phyloP scores from a whole-genome alignment of 2,329 filamentous ascomycete species.

The Pseudocercospora ulei region DNA sequence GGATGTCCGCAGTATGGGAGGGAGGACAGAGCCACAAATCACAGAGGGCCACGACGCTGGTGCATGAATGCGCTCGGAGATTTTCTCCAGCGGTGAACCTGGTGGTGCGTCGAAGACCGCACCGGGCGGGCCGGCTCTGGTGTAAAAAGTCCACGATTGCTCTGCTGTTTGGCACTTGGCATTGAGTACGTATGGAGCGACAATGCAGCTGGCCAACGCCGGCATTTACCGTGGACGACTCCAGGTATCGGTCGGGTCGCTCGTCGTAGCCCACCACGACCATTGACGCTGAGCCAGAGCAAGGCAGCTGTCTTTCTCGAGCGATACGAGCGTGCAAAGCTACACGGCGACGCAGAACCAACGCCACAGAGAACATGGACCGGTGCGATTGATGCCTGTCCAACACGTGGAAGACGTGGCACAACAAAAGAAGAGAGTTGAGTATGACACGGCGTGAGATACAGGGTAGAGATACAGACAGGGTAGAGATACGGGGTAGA shows the following conservation, averaged over 20 bases:
- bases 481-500: no score
- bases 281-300: conserved; percentile 9
- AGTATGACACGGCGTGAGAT: neutral
- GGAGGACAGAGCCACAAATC: conserved; percentile 9
- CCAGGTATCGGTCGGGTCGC: neutral
- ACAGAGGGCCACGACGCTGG: conserved; percentile 11
- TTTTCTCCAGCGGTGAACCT: conserved; percentile 14
- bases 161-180: conserved; percentile 2
- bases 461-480: no score
- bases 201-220: neutral
- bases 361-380: conserved; percentile 12
- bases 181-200: neutral
- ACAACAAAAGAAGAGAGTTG: no score
- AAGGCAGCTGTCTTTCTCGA: conserved; percentile 10
- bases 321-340: conserved; percentile 6
- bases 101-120: conserved; percentile 11
- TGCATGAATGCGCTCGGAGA: conserved; percentile 21
- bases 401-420: conserved; percentile 15
- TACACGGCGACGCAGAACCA: conserved; percentile 1
- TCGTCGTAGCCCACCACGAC: neutral
- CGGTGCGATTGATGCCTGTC: conserved; percentile 12
- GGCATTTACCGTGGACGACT: neutral
- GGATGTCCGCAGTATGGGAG: conserved; percentile 19
- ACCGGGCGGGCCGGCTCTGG: conserved; percentile 9
- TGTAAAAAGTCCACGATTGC: conserved; percentile 12